Percentiles rank a stretch among this genome's conserved stretches.
Conservation (phyloP, 257 asterid genomes). For the Solanum lycopersicoides region DNA sequence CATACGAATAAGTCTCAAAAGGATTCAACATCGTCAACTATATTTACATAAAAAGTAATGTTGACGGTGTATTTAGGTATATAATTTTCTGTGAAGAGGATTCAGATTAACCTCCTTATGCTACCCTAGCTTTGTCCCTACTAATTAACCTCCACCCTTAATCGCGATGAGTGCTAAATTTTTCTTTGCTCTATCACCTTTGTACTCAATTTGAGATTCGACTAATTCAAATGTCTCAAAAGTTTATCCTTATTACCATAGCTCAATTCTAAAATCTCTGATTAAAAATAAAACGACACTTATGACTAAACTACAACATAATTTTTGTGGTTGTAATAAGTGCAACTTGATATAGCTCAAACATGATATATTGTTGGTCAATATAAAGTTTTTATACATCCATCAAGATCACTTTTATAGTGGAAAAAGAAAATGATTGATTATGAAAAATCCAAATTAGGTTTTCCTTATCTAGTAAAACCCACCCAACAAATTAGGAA, state of each 20-base stretch:
- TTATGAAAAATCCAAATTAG: neutral
- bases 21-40: neutral
- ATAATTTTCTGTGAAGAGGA: neutral
- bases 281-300: neutral
- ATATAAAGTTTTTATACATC: neutral
- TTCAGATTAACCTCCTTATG: neutral
- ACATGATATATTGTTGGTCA: neutral
- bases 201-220: neutral
- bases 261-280: fast-evolving
- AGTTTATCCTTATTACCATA: neutral
- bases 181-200: neutral
- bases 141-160: too few species aligned
- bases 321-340: neutral
- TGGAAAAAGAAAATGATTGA: neutral
- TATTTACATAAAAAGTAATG: too few species aligned
- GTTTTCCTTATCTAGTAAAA: neutral
- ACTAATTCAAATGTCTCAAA: fast-evolving
- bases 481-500: neutral
- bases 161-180: neutral
- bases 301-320: neutral
- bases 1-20: too few species aligned
- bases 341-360: neutral
- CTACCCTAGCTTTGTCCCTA: neutral
- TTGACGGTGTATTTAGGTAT: fast-evolving
- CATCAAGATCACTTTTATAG: neutral